Evolutionary conservation across 2,329 filamentous ascomycete genomes (phyloP), one percentile per base, ranked within the genome.

Genomic region (Metarhizium rileyi): DNA sequence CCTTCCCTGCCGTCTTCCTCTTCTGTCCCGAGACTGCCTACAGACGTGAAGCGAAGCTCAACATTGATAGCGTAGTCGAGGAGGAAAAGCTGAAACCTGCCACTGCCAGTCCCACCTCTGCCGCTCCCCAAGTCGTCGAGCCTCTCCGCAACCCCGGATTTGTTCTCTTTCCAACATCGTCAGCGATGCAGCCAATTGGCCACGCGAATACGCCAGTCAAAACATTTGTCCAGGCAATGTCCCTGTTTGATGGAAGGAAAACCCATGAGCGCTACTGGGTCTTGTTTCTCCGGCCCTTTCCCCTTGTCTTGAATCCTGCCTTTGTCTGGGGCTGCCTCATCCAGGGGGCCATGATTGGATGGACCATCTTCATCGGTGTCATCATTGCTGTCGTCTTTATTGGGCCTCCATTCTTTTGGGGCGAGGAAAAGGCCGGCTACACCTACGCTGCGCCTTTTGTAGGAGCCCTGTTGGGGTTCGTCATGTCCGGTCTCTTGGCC

Each of bases 311-410:
- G 6, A 90, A 96, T 63, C 90, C 90, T 0, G 87, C 87, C 7
- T 88, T 96, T 57, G 66, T 94, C 38, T 95, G 89, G 87, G 75
- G 73, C 23, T 75, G 74, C 59, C 73, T 96, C 3, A 87, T 90
- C 46, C 90, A 95, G 73, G 90, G 90, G 16, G 81, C 87, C 4
- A 80, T 95, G 61, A 95, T 96, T 60, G 91, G 90, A 55, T 97
- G 91, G 90, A 95, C 90, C 1, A 87, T 96, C 16, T 88, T 96
- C 61, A 91, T 95, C 56, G 86, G 87, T 50, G 84, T 93, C 53
- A 81, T 93, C 56, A 71, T 94, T 43, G 86, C 84, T n/a, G 80
- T 84, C 52, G 83, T 94, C 56, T 91, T 93, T 70, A 76, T 94
- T 44, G 83, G 84, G 2, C 84, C 85, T 2, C 87, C 88, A 1